Percentiles rank a stretch among this genome's conserved stretches.
Conservation (phyloP, 2,329 filamentous ascomycete species). For the Talaromyces sp. region DNA sequence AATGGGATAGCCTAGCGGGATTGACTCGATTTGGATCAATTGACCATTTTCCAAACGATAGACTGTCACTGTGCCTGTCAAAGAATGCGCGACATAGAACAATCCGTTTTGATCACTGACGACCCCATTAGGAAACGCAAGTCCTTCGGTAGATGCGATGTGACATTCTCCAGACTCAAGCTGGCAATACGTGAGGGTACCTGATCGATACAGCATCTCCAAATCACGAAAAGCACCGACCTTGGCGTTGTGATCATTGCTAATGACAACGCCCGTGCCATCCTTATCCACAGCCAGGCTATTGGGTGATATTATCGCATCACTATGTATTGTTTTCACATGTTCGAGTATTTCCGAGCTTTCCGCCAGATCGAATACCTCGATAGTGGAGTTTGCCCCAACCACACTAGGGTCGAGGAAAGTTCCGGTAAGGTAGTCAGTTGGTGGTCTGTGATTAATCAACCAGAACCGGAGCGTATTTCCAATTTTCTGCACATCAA, state of each 20-base stretch:
- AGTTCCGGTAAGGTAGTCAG: constrained; percentile 30
- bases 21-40: constrained; percentile 15
- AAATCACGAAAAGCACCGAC: constrained; percentile 22
- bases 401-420: constrained; percentile 28
- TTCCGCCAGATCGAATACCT: constrained; percentile 31
- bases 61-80: constrained; percentile 26
- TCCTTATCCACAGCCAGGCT: constrained; percentile 33
- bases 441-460: constrained; percentile 35
- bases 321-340: constrained; percentile 31
- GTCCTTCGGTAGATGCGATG: constrained; percentile 23
- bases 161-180: constrained; percentile 26
- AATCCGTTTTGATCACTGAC: constrained; percentile 30
- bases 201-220: constrained; percentile 29
- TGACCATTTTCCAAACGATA: constrained; percentile 11
- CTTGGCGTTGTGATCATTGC: constrained; percentile 37
- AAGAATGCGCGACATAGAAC: constrained; percentile 33
- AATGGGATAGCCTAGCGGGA: constrained; percentile 29
- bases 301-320: constrained; percentile 36
- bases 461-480: constrained; percentile 30
- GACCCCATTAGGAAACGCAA: constrained; percentile 35
- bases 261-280: constrained; percentile 34
- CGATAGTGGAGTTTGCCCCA: constrained; percentile 39
- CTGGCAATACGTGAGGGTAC: constrained; percentile 30
- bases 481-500: constrained; percentile 31
- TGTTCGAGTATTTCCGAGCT: constrained; percentile 29